These are phyloP conservation scores for Bruguiera parviflora DNA, from an alignment of 345 rosid genomes.

Conservation along the genomic window DNA sequence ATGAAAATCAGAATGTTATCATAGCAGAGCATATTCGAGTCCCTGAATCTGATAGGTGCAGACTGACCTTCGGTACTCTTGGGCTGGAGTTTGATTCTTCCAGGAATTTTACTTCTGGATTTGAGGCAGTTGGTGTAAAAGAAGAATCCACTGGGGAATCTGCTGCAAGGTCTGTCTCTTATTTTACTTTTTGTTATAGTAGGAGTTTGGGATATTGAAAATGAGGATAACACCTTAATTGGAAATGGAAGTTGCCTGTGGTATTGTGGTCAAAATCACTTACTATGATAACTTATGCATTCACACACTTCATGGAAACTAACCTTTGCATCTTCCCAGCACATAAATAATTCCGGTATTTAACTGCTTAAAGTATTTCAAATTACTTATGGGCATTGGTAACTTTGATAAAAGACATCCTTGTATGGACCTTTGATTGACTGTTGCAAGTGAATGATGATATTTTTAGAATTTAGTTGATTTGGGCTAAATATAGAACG, in stretches of 20 bases:
- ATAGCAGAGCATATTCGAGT: conserved; percentile 83
- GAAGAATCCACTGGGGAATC: conserved; percentile 50
- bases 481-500: conserved; percentile 9
- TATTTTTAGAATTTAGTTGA: neutral
- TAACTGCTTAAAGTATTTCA: too few species aligned
- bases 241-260: neutral
- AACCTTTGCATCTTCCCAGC: too few species aligned
- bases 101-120: conserved; percentile 32
- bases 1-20: conserved; percentile 69
- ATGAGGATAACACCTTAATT: neutral
- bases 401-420: too few species aligned
- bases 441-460: neutral
- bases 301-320: too few species aligned
- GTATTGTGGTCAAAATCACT: too few species aligned
- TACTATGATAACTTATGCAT: too few species aligned
- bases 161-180: conserved; percentile 50
- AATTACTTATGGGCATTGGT: too few species aligned
- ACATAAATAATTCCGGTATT: too few species aligned
- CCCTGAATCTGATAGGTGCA: conserved; percentile 69
- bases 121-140: conserved; percentile 31
- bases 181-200: neutral
- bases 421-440: neutral
- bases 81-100: conserved; percentile 56
- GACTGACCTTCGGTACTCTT: conserved; percentile 84
- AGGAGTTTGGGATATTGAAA: neutral